Base-by-base conservation (phyloP, 495 filamentous ascomycete genomes). In the Neurospora sp. region DNA sequence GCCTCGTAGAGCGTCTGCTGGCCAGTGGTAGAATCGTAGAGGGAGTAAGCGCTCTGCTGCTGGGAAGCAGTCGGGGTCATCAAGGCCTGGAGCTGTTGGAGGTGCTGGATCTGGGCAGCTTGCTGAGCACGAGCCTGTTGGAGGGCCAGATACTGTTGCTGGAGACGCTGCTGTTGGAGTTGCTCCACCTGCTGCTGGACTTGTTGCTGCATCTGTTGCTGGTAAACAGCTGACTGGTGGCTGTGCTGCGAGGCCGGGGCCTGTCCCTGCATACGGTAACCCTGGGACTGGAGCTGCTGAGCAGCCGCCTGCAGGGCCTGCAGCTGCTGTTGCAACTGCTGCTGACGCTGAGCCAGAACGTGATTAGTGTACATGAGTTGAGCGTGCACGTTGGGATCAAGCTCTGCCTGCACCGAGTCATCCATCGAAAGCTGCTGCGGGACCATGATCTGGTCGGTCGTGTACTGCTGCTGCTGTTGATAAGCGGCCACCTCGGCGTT, bases 341-440 rank as follows among this genome's bases (percentile, higher is more conserved):
- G 92, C 81, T 97, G 93, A 80, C 96, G 93, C 72, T 95, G 91
- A 37, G 93, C 92, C 42, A 98, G 85, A 74, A 94, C 94, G 69
- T 93, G 81, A 76, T 96, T 94, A 78, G 92, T 94, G 68, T 91
- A 90, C 81, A 97, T 86, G 73, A 97, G 82, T 79, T 96, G 92
- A 71, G 92, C 91, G 74, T 94, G 93, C 42, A 94, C 77, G 69
- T 89, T 90, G 71, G 94, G 93, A 77, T 97, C 94, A 79, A 96
- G 90, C 73, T 90, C 85, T 37, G 89, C 87, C 73, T 87, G 85
- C 65, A 87, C 86, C 41, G 87, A 85, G 74, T 92, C 89, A 71
- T 89, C 86, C 39, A 93, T 85, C 77, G 92, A 87, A 74, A 97
- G 82, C 73, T 90, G 82, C 73, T 90, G 86, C 61, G 94, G 93